These are phyloP conservation scores for Gynostemma pentaphyllum DNA, from an alignment of 306 rosid genomes.

Conservation along the genomic window DNA sequence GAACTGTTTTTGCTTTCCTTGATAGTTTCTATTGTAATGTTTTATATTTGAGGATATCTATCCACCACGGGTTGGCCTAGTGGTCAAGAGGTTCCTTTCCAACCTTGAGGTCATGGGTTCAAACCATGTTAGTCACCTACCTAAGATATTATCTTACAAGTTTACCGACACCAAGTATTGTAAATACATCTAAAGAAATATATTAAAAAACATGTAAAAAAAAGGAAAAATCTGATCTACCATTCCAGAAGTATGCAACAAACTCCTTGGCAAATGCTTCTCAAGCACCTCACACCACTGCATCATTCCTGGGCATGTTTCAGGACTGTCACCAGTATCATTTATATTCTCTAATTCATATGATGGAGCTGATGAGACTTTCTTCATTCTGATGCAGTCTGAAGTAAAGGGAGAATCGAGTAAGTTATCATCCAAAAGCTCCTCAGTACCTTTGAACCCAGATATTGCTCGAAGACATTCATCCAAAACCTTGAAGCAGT, in stretches of 20 bases:
- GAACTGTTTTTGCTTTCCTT: too few relatives aligned
- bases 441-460: conserved; percentile 95
- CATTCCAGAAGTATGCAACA: conserved; percentile 55
- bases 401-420: conserved; percentile 70
- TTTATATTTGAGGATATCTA: too few relatives aligned
- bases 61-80: too few relatives aligned
- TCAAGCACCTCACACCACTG: conserved; percentile 77
- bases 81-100: too few relatives aligned
- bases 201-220: background rate
- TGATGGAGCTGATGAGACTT: conserved; percentile 84
- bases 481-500: conserved; percentile 59
- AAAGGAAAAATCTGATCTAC: conserved; percentile 22
- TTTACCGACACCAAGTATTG: too few relatives aligned
- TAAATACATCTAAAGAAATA: too few relatives aligned
- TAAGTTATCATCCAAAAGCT: conserved; percentile 67
- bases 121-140: too few relatives aligned
- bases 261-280: conserved; percentile 62
- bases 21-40: too few relatives aligned
- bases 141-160: too few relatives aligned
- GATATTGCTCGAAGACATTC: conserved; percentile 79
- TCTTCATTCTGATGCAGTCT: conserved; percentile 70
- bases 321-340: conserved; percentile 16
- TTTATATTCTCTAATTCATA: conserved; percentile 38
- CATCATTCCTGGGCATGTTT: conserved; percentile 38
- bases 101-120: too few relatives aligned